Percentiles rank a stretch among this genome's conserved stretches.
phyloP scores from a whole-genome alignment of 768 basidiomycete genomes.

The Mycena venus region DNA sequence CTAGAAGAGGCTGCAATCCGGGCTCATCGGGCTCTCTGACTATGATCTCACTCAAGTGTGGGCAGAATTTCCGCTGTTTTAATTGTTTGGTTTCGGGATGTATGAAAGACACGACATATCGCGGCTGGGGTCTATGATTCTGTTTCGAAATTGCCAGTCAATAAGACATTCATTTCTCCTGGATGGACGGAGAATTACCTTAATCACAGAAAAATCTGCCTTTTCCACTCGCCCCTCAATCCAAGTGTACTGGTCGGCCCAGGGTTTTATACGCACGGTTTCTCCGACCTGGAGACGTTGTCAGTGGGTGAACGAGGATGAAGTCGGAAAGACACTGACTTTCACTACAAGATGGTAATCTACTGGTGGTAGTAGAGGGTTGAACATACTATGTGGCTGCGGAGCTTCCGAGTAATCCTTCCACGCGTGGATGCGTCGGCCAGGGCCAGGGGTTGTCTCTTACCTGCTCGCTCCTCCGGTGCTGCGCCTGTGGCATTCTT shows the following conservation, averaged over 20 bases:
- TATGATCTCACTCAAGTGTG: conserved; percentile 8
- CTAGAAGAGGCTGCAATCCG: conserved; percentile 3
- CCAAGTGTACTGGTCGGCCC: conserved; percentile 16
- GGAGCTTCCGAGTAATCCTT: not conserved
- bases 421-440: not conserved
- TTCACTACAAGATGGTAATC: not conserved
- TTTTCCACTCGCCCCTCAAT: conserved; percentile 21
- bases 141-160: not conserved
- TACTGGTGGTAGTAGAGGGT: not conserved
- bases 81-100: conserved; percentile 6
- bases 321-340: not conserved
- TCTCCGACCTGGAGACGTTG: conserved; percentile 19
- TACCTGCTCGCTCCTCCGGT: not conserved
- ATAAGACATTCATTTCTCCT: not conserved
- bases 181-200: not conserved
- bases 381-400: conserved; percentile 1
- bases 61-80: conserved; percentile 9
- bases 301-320: not conserved
- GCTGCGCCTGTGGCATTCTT: not conserved
- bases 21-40: conserved; percentile 2
- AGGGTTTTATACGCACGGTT: conserved; percentile 12
- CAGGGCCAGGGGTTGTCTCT: not conserved
- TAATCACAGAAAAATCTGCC: conserved; percentile 11
- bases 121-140: not conserved
- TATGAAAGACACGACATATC: conserved; percentile 16